Conservation (phyloP, 2,329 filamentous ascomycete genomes). For the Epichloe uncinata region DNA sequence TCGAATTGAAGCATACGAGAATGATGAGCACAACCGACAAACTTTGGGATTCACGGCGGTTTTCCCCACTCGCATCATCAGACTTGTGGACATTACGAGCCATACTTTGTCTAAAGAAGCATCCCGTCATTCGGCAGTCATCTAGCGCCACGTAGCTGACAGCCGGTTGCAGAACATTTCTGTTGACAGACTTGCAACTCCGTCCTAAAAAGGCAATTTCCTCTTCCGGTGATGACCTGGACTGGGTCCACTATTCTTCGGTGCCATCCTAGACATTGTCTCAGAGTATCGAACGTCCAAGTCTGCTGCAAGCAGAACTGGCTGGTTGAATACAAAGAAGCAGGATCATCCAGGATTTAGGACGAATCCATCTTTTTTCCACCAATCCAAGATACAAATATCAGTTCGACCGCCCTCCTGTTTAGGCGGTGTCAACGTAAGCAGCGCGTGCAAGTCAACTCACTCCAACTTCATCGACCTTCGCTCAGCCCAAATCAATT, state of each 20-base stretch:
- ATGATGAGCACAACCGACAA: neutral
- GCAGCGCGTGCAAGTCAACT: neutral
- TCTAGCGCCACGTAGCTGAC: neutral
- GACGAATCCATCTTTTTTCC: neutral
- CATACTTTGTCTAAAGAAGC: neutral
- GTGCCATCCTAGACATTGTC: neutral
- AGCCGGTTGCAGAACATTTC: neutral
- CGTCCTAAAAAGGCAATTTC: neutral
- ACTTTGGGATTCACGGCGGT: neutral
- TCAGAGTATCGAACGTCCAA: neutral
- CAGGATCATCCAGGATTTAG: neutral
- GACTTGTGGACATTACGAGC: neutral
- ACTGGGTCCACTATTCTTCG: neutral
- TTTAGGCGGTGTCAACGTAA: neutral
- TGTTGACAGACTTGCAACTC: neutral
- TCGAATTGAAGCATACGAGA: neutral
- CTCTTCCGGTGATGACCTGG: neutral
- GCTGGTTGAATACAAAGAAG: neutral
- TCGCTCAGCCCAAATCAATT: slow-evolving; percentile 3
- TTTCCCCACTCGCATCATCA: neutral
- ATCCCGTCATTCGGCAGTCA: neutral
- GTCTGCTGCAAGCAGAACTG: slow-evolving; percentile 1
- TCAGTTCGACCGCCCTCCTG: neutral
- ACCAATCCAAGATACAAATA: neutral
- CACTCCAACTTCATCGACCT: slow-evolving; percentile 8